Conservation (phyloP, 495 filamentous ascomycete genomes). For the Astrothelium subdiscretum region DNA sequence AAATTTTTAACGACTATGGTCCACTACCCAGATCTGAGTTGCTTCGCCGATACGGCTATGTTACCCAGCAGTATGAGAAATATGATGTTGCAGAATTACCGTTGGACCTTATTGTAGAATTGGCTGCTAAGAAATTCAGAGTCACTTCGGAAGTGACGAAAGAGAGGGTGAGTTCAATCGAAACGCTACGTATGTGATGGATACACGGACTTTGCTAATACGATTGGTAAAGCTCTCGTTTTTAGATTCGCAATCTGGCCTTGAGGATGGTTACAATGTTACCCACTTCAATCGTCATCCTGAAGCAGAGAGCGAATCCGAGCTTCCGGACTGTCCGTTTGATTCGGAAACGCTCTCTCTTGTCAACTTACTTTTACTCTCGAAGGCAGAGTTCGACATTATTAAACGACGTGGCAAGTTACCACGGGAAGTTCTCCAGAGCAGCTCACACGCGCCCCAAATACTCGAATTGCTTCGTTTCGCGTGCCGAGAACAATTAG, state of each 20-base stretch:
- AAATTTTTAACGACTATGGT: constrained; percentile 88
- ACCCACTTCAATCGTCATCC: constrained; percentile 12
- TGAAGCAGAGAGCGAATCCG: constrained; percentile 16
- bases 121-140: constrained; percentile 32
- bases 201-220: constrained; percentile 4
- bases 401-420: constrained; percentile 38
- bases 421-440: constrained; percentile 35
- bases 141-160: constrained; percentile 26
- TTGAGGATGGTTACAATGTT: constrained; percentile 47
- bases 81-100: constrained; percentile 79
- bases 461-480: neutral
- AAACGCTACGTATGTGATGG: constrained; percentile 30
- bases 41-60: constrained; percentile 79
- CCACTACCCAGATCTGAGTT: constrained; percentile 71
- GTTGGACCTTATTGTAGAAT: constrained; percentile 41
- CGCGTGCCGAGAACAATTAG: neutral
- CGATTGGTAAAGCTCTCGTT: constrained; percentile 29
- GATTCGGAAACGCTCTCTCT: constrained; percentile 40
- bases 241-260: constrained; percentile 37
- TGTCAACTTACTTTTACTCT: constrained; percentile 34
- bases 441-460: neutral
- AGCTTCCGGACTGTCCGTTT: constrained; percentile 22
- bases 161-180: constrained; percentile 6
- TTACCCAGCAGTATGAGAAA: constrained; percentile 59
- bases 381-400: constrained; percentile 18